A percentile compares a stretch with the other conserved stretches of the same genome.
phyloP scores from a whole-genome alignment of 768 basidiomycete genomes.

The Clitopilus hobsonii region DNA sequence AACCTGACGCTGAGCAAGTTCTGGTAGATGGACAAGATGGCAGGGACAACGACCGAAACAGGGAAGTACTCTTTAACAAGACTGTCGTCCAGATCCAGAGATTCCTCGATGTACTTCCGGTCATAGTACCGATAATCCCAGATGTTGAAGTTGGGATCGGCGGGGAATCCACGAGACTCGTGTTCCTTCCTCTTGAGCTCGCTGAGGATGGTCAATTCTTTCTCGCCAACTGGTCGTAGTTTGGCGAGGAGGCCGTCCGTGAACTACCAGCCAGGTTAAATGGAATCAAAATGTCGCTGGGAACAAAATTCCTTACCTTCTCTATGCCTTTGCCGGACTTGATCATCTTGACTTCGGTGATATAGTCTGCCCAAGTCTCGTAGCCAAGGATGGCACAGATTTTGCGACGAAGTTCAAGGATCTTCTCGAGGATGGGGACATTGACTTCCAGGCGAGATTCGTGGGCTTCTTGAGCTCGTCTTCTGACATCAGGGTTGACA shows the following conservation, averaged over 20 bases:
- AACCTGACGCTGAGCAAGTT: slow-evolving; percentile 75
- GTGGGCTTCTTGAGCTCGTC: slow-evolving; percentile 57
- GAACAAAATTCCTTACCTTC: slow-evolving; percentile 32
- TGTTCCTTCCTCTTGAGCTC: slow-evolving; percentile 75
- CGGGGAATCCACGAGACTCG: slow-evolving; percentile 49
- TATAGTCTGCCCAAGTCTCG: slow-evolving; percentile 78
- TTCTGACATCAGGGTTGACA: slow-evolving; percentile 62
- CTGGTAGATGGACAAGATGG: slow-evolving; percentile 82
- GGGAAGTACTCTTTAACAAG: slow-evolving; percentile 89
- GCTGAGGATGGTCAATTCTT: slow-evolving; percentile 65
- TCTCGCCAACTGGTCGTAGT: slow-evolving; percentile 64
- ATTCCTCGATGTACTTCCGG: slow-evolving; percentile 60
- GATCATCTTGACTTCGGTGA: slow-evolving; percentile 84
- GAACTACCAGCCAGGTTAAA: slow-evolving; percentile 43
- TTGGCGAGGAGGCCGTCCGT: slow-evolving; percentile 71
- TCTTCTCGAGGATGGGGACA: slow-evolving; percentile 62
- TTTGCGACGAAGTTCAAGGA: slow-evolving; percentile 64
- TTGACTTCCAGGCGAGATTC: slow-evolving; percentile 70
- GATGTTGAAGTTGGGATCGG: slow-evolving; percentile 70
- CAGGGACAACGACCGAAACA: slow-evolving; percentile 75
- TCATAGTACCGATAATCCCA: slow-evolving; percentile 86
- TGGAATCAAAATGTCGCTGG: neutral
- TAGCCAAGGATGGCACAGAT: slow-evolving; percentile 69
- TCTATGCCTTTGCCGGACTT: slow-evolving; percentile 61
- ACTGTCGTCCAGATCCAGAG: slow-evolving; percentile 68